Conservation (phyloP, 2,329 filamentous ascomycete species). For the Paecilomyces sp. region DNA sequence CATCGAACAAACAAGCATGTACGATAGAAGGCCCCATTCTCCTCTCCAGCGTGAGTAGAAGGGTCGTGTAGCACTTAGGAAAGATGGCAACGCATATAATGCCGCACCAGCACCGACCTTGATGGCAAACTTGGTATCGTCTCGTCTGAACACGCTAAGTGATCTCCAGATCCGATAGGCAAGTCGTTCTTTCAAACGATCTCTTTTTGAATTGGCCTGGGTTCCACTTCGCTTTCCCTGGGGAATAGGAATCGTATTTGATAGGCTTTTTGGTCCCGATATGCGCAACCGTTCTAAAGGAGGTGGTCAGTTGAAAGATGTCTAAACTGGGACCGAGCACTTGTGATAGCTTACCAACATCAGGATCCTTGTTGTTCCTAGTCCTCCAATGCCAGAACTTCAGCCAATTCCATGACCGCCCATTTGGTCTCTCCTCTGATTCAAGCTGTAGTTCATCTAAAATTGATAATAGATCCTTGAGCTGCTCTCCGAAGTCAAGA, state of each 20-base stretch:
- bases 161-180: conserved; percentile 49
- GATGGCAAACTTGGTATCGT: conserved; percentile 71
- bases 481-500: conserved; percentile 83
- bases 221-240: neutral
- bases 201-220: conserved; percentile 1
- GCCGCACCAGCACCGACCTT: conserved; percentile 90
- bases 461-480: conserved; percentile 73
- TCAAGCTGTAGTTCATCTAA: conserved; percentile 74
- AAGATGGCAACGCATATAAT: conserved; percentile 82
- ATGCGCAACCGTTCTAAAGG: neutral
- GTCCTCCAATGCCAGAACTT: conserved; percentile 58
- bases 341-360: conserved; percentile 18
- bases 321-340: neutral
- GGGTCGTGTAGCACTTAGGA: conserved; percentile 68
- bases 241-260: conserved; percentile 6
- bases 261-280: conserved; percentile 10
- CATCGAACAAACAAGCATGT: conserved; percentile 98
- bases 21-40: conserved; percentile 93
- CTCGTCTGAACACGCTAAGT: conserved; percentile 51
- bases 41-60: conserved; percentile 84
- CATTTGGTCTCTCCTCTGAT: conserved; percentile 53
- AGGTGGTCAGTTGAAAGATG: neutral
- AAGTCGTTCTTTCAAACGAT: conserved; percentile 19
- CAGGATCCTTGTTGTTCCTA: conserved; percentile 7
- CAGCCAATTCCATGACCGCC: conserved; percentile 76